phyloP scores from a whole-genome alignment of 148 eudicot genomes.

The Nepenthes gracilis region DNA sequence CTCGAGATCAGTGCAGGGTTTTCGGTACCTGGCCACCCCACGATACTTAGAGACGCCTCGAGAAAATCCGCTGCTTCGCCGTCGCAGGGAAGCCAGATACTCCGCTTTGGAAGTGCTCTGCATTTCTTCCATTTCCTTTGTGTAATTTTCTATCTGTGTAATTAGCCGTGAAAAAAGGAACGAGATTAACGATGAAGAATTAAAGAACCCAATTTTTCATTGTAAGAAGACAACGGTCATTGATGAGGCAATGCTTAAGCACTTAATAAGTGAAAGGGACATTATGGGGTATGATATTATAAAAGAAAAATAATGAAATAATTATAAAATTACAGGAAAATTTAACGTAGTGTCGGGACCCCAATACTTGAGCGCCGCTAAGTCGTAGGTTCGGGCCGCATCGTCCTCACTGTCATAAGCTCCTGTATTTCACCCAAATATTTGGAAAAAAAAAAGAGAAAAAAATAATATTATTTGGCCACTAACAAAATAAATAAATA shows the following conservation, averaged over 20 bases:
- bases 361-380: slow-evolving; percentile 97
- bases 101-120: slow-evolving; percentile 63
- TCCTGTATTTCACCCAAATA: slow-evolving; percentile 32
- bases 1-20: no score
- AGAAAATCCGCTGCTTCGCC: slow-evolving; percentile 84
- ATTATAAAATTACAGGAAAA: slow-evolving; percentile 44
- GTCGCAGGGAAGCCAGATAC: slow-evolving; percentile 64
- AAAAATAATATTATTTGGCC: no score
- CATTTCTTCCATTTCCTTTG: slow-evolving; percentile 71
- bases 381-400: slow-evolving; percentile 88
- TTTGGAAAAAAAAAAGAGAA: no score
- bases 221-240: no score
- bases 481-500: no score
- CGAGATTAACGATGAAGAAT: no score
- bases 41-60: slow-evolving; percentile 93
- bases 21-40: slow-evolving; percentile 74
- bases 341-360: slow-evolving; percentile 63
- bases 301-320: no score
- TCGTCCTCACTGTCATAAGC: slow-evolving; percentile 88
- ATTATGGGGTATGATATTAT: no score
- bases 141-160: slow-evolving; percentile 53
- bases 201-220: no score
- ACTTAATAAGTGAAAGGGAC: no score
- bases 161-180: background rate
- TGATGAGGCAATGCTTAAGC: no score